Percentiles rank a stretch among this genome's conserved stretches.
phyloP scores from a whole-genome alignment of 257 asterid species.

The Nicotiana noctiflora region DNA sequence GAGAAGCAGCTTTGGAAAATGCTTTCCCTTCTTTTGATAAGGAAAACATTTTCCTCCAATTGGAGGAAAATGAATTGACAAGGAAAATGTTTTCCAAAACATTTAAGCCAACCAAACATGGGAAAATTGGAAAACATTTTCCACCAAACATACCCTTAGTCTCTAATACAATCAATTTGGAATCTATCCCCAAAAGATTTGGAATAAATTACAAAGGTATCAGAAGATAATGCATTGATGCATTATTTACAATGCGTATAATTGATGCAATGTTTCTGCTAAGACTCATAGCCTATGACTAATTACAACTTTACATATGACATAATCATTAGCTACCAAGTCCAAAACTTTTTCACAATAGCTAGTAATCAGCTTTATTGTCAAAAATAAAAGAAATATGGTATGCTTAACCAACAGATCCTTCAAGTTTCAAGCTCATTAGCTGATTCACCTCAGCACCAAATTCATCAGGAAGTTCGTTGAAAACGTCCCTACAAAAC shows the following conservation, averaged over 20 bases:
- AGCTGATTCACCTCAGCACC: slow-evolving; percentile 95
- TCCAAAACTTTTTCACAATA: background rate
- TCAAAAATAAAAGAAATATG: background rate
- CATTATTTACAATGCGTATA: background rate
- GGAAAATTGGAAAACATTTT: too few species aligned
- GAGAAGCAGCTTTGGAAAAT: too few species aligned
- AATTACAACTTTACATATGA: background rate
- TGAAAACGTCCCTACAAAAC: slow-evolving; percentile 82
- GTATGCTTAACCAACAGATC: slow-evolving; percentile 68
- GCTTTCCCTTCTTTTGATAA: too few species aligned
- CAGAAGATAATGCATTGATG: background rate
- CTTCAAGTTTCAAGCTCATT: slow-evolving; percentile 94
- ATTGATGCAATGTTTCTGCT: background rate
- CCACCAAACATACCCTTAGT: too few species aligned
- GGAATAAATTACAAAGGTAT: background rate
- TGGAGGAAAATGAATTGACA: too few species aligned
- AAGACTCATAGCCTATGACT: background rate
- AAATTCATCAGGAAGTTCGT: slow-evolving; percentile 86
- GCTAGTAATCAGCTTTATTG: background rate
- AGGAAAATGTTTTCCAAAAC: too few species aligned
- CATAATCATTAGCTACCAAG: background rate
- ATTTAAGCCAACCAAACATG: too few species aligned
- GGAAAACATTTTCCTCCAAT: too few species aligned
- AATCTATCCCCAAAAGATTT: background rate
- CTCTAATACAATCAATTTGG: background rate